A percentile compares a stretch with the other conserved stretches of the same genome.
Evolutionary conservation across 164 flowering plant species (phyloP).

Genomic region (Magnolia sinica): DNA sequence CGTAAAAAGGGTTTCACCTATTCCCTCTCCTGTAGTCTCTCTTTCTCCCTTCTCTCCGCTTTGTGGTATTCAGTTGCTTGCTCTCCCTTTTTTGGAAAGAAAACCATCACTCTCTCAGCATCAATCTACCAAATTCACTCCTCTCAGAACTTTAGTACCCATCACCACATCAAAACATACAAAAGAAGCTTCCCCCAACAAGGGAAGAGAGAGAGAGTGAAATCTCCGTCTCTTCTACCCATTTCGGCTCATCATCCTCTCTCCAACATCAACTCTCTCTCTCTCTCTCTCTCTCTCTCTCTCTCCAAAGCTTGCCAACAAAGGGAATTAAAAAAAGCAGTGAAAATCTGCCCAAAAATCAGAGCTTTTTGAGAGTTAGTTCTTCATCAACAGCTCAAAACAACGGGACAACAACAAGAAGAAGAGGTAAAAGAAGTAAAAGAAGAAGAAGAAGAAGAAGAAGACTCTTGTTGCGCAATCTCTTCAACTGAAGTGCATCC

Average conservation of each 20-base stretch:
- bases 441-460: neutral
- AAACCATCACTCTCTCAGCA: neutral
- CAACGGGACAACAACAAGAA: neutral
- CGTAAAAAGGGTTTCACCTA: slow-evolving; percentile 15
- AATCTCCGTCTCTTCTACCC: neutral
- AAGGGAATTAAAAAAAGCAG: neutral
- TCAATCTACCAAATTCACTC: neutral
- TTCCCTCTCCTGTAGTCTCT: neutral
- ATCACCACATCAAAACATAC: neutral
- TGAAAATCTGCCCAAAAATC: neutral
- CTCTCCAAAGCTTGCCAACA: neutral
- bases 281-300: slow-evolving; percentile 1
- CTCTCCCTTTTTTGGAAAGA: neutral
- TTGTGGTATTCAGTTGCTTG: neutral
- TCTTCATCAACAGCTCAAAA: neutral
- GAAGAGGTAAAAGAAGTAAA: neutral
- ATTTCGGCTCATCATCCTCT: neutral
- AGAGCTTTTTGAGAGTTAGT: neutral
- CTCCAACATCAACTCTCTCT: neutral
- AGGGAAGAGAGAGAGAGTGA: neutral
- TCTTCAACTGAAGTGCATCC: neutral
- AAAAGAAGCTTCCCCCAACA: neutral
- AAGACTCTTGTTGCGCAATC: neutral
- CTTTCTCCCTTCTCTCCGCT: neutral
- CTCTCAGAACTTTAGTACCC: neutral